Evolutionary conservation across 768 basidiomycete species (phyloP), one percentile per base, ranked within the genome.

Genomic region (Phlebiopsis flavidoalba): DNA sequence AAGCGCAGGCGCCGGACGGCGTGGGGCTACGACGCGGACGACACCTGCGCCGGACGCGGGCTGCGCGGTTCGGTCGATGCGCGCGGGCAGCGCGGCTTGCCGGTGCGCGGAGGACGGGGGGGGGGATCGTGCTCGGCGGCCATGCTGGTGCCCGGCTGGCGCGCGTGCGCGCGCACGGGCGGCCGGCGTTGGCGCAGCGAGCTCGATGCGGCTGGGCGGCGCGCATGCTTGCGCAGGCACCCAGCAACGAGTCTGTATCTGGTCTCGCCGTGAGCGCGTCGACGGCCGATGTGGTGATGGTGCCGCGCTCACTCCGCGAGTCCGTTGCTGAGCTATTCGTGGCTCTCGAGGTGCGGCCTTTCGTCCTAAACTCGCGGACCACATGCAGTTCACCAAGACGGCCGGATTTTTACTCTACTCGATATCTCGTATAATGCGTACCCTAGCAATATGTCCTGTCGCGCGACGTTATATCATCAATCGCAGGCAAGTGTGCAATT

Each of bases 221-320:
- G 57, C 59, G 59, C 55, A 22, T 49, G 31, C 33, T 46, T 59
- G 21, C 60, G n/a, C n/a, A n/a, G n/a, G n/a, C n/a, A n/a, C n/a
- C n/a, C n/a, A n/a, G n/a, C 61, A 49, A 45, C 22, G n/a, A 53
- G 57, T 43, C 53, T 59, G 26, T 68, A 64, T 60, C 64, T 76
- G 45, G 72, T 78, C 17, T 82, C 80, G 59, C 76, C 75, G 61
- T n/a, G 79, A 80, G 71, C 78, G 80, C n/a, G 49, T 82, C 76
- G 56, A 80, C 80, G 46, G 75, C n/a, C 58, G 19, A 43, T 55
- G 43, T 72, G 72, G 73, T n/a, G 61, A 64, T 22, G 26, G 37
- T 0, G 31, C 24, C n/a, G n/a, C n/a, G n/a, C n/a, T n/a, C n/a
- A n/a, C n/a, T n/a, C n/a, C n/a, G n/a, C 26, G 40, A 43, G 40